These are phyloP conservation scores for Mallotus japonicus DNA, from an alignment of 441 rosid genomes.

Conservation along the genomic window DNA sequence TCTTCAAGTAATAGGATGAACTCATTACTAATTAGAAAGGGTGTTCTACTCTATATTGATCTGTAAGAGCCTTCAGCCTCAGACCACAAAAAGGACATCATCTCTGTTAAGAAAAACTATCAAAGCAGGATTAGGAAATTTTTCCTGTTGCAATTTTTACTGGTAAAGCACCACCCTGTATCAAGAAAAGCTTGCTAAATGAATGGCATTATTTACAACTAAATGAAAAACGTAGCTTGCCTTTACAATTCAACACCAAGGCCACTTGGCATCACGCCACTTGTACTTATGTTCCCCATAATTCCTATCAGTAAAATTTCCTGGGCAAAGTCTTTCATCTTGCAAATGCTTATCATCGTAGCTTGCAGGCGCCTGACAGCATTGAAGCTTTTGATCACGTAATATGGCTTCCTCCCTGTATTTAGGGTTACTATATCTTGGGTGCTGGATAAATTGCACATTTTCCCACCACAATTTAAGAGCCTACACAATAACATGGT, in stretches of 20 bases:
- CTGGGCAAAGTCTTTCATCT: slow-evolving; percentile 21
- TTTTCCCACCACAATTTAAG: slow-evolving; percentile 86
- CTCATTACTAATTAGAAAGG: neutral
- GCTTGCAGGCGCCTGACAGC: slow-evolving; percentile 32
- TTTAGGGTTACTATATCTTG: slow-evolving; percentile 56
- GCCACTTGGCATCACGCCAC: slow-evolving; percentile 94
- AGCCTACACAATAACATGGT: slow-evolving; percentile 46
- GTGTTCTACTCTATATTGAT: neutral
- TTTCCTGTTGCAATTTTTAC: no score
- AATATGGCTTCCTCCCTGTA: slow-evolving; percentile 58
- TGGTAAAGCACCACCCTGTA: no score
- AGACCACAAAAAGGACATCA: neutral
- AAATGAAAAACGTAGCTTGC: neutral
- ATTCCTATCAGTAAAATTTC: slow-evolving; percentile 18
- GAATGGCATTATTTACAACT: neutral
- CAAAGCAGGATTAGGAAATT: neutral
- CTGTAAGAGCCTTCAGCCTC: neutral
- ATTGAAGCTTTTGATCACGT: slow-evolving; percentile 53
- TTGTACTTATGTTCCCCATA: slow-evolving; percentile 43
- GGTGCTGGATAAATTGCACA: slow-evolving; percentile 70
- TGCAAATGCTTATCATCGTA: slow-evolving; percentile 17
- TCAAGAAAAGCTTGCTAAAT: neutral
- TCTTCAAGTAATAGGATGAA: neutral
- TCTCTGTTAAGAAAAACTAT: neutral
- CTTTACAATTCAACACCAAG: slow-evolving; percentile 56